Percentiles rank a stretch among this genome's conserved stretches.
phyloP scores from a whole-genome alignment of 768 basidiomycete genomes.

The Amanita pallidorosea region DNA sequence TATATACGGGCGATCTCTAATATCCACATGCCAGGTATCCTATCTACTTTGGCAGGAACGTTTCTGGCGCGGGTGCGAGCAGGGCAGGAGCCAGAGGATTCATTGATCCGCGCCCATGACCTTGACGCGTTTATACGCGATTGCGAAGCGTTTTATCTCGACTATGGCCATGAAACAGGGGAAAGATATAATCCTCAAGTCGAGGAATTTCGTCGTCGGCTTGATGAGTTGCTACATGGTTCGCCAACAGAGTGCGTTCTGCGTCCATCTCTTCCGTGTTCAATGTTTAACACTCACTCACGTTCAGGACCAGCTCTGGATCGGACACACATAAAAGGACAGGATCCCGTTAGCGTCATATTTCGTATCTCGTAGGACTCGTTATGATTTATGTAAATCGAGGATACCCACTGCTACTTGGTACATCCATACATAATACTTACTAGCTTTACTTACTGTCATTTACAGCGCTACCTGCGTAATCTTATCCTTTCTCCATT shows the following conservation, averaged over 20 bases:
- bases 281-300: not conserved
- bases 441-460: too few species aligned
- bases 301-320: not conserved
- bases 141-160: slow-evolving; percentile 43
- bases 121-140: slow-evolving; percentile 62
- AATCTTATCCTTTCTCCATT: too few species aligned
- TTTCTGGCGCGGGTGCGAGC: slow-evolving; percentile 64
- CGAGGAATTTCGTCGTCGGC: slow-evolving; percentile 22
- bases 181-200: slow-evolving; percentile 26
- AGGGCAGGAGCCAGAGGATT: slow-evolving; percentile 61
- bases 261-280: too few species aligned
- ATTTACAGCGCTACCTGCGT: too few species aligned
- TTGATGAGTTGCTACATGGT: slow-evolving; percentile 30
- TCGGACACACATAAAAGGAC: too few species aligned
- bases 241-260: too few species aligned
- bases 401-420: too few species aligned
- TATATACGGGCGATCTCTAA: not conserved
- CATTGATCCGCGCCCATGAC: slow-evolving; percentile 42
- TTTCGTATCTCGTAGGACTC: too few species aligned
- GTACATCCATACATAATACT: too few species aligned
- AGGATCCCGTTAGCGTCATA: too few species aligned
- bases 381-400: too few species aligned
- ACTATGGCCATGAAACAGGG: slow-evolving; percentile 34
- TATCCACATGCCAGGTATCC: slow-evolving; percentile 34
- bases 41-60: slow-evolving; percentile 58